phyloP scores from a whole-genome alignment of 1,284 basidiomycete genomes.

The Ceratobasidium sp. region DNA sequence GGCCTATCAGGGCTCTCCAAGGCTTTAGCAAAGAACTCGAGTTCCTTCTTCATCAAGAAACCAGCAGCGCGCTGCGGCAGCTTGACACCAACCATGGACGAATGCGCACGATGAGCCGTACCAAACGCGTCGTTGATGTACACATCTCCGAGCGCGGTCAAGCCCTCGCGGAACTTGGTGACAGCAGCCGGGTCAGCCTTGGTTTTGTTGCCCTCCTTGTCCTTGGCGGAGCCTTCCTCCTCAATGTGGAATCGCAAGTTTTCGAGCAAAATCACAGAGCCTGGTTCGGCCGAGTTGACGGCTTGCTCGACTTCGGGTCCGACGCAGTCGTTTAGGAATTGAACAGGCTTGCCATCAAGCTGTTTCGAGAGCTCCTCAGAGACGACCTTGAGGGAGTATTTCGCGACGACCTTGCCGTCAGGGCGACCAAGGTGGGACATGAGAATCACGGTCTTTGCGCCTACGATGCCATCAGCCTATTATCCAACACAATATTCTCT shows the following conservation, averaged over 20 bases:
- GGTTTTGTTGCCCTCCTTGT: slow-evolving; percentile 90
- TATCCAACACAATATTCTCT: neutral
- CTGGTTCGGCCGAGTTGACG: slow-evolving; percentile 73
- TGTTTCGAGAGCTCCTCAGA: slow-evolving; percentile 76
- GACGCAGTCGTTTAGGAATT: slow-evolving; percentile 87
- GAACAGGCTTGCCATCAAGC: slow-evolving; percentile 69
- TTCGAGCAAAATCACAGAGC: slow-evolving; percentile 92
- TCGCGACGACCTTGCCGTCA: slow-evolving; percentile 87
- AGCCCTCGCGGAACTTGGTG: slow-evolving; percentile 81
- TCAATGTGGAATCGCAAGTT: slow-evolving; percentile 99
- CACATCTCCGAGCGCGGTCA: slow-evolving; percentile 94
- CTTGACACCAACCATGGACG: slow-evolving; percentile 97
- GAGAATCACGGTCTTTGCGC: slow-evolving; percentile 85
- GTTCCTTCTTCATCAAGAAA: slow-evolving; percentile 98
- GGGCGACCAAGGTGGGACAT: slow-evolving; percentile 99
- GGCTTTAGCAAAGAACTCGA: slow-evolving; percentile 98
- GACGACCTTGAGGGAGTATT: slow-evolving; percentile 93
- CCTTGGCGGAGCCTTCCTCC: slow-evolving; percentile 94
- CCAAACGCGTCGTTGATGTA: slow-evolving; percentile 99
- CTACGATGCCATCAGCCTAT: slow-evolving; percentile 53
- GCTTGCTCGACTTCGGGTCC: slow-evolving; percentile 83
- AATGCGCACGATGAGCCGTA: slow-evolving; percentile 97
- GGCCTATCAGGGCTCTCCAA: slow-evolving; percentile 94
- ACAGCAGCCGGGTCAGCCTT: slow-evolving; percentile 90
- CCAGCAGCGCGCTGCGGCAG: slow-evolving; percentile 93